A percentile compares a stretch with the other conserved stretches of the same genome.
phyloP scores from a whole-genome alignment of 441 rosid genomes.

The Lepidium campestre region DNA sequence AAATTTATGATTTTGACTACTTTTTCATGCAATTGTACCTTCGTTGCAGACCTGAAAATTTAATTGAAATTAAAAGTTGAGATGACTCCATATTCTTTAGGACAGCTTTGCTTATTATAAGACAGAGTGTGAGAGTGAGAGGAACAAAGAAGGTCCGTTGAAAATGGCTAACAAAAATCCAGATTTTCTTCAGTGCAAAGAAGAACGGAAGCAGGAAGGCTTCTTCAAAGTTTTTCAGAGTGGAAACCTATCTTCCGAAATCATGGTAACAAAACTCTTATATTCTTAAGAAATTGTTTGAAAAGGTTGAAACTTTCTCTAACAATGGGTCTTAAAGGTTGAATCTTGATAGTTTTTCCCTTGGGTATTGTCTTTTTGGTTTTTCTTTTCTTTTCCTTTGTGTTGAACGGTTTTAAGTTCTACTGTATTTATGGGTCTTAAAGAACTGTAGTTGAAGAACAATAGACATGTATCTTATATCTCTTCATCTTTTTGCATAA shows the following conservation, averaged over 20 bases:
- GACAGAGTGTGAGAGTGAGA: neutral
- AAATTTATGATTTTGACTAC: too few relatives aligned
- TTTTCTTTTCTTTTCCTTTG: too few relatives aligned
- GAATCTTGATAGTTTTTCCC: neutral
- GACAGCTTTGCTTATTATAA: neutral
- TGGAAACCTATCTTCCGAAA: slow-evolving; percentile 3
- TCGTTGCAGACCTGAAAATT: too few relatives aligned
- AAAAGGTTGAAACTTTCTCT: neutral
- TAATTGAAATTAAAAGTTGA: neutral
- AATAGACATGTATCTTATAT: neutral
- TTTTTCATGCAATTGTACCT: too few relatives aligned
- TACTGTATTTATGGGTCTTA: too few relatives aligned
- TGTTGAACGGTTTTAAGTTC: too few relatives aligned
- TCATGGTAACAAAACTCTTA: slow-evolving; percentile 3
- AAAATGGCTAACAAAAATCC: neutral
- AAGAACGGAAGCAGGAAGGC: neutral
- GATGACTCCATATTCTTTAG: neutral
- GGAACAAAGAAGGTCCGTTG: too few relatives aligned
- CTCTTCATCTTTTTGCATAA: neutral
- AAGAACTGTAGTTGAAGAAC: too few relatives aligned
- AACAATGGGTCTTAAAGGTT: neutral
- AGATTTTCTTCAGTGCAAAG: neutral
- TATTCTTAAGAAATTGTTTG: neutral
- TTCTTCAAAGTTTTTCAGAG: slow-evolving; percentile 17
- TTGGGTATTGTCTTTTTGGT: too few relatives aligned